Base-by-base conservation (phyloP, 1,284 basidiomycete species). In the Golubevia pallescens region DNA sequence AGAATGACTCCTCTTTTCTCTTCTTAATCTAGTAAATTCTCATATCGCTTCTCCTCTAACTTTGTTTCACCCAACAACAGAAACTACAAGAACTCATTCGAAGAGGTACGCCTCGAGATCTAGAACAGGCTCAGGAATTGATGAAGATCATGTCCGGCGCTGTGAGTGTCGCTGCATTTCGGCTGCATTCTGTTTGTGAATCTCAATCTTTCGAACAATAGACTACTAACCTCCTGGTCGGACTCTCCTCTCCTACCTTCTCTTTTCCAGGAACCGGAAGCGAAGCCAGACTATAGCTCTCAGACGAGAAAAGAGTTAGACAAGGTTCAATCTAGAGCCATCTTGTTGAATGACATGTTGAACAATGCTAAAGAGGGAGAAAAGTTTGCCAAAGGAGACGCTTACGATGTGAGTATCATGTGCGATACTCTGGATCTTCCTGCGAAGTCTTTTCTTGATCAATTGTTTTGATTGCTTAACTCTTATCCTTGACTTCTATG, bases 1-100 rank as follows among this genome's bases (percentile, higher is more conserved):
- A 19, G 16, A 53, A n/a, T n/a, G n/a, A n/a, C n/a, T 24, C 14
- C 55, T 19, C 13, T 14, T 14, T 14, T 57, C 6, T 14, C 14
- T 24, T 57, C 23, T 14, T 34, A 34, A 2, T 57, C 10, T 14
- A 57, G 32, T n/a, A 57, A 19, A 1, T 34, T 57, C 23, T 13
- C 10, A 24, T 24, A 14, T 34, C 55, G 13, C 6, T 24, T 19
- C 10, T 34, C 55, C 3, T 34, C 54, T 21, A n/a, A n/a, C n/a
- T 59, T 32, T 56, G 14, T 61, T 2, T 32, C 21, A 38, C 19
- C n/a, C 13, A 2, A 2, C 2, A 21, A 10, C 74, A 88, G 88
- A 99, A 99, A 89, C 88, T 99, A 28, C 97, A 99, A 87, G 97
- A 99, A 85, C 90, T 99, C 34, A 98, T 99, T 74, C 91, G 97